Conservation (phyloP, 2,329 filamentous ascomycete species). For the Pyricularia sp. region DNA sequence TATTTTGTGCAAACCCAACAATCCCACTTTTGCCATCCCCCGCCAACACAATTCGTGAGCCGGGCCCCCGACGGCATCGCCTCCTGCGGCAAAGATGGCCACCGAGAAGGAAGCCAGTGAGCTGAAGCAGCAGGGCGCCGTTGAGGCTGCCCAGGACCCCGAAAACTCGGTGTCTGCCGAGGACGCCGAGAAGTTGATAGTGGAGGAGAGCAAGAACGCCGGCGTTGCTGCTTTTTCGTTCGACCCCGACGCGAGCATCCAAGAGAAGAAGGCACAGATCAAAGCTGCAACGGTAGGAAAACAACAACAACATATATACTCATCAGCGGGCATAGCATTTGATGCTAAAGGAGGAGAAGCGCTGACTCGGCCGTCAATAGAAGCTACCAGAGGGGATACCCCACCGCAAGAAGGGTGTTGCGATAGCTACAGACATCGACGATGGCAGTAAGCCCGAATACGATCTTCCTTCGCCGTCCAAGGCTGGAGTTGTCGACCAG, state of each 20-base stretch:
- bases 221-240: constrained; percentile 78
- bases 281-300: constrained; percentile 51
- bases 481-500: constrained; percentile 55
- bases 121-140: constrained; percentile 71
- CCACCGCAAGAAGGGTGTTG: constrained; percentile 50
- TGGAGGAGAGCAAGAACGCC: constrained; percentile 69
- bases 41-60: background rate
- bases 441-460: constrained; percentile 61
- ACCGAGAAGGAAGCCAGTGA: constrained; percentile 34
- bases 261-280: constrained; percentile 76
- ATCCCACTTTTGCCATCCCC: background rate
- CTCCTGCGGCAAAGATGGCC: constrained; percentile 17
- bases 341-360: background rate
- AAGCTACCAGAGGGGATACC: constrained; percentile 55
- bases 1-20: no score
- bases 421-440: constrained; percentile 71
- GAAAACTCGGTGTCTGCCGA: constrained; percentile 57
- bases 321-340: background rate
- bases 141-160: constrained; percentile 68
- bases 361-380: constrained; percentile 28
- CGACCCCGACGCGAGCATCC: constrained; percentile 72
- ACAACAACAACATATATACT: background rate
- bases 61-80: background rate
- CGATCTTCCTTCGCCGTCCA: constrained; percentile 67
- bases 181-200: constrained; percentile 62